A percentile compares a stretch with the other conserved stretches of the same genome.
Evolutionary conservation across 345 rosid species (phyloP).

Genomic region (Linum usitatissimum): DNA sequence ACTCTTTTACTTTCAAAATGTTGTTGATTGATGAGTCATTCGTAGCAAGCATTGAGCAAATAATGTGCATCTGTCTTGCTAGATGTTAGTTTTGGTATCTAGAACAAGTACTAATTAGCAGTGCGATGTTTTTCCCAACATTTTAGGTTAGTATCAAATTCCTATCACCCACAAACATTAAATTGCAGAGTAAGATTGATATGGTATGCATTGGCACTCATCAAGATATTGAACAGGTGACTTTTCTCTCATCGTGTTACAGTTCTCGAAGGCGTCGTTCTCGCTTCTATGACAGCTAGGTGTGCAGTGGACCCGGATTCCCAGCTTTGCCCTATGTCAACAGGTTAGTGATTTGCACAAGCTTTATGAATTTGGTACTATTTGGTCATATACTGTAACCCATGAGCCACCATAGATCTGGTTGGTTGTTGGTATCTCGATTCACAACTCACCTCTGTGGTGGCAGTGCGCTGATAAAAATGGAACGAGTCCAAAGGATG

Average conservation of each 20-base stretch:
- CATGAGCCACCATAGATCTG: background rate
- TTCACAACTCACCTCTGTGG: background rate
- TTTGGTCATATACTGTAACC: no score
- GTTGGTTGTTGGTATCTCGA: background rate
- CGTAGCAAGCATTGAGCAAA: background rate
- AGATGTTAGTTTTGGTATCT: background rate
- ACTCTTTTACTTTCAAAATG: no score
- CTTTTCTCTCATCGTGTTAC: slow-evolving; percentile 17
- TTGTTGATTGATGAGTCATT: background rate
- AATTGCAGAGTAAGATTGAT: background rate
- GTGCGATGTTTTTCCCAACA: no score
- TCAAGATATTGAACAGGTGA: slow-evolving; percentile 4
- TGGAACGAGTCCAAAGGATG: background rate
- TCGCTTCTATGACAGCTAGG: slow-evolving; percentile 68
- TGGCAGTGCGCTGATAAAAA: background rate
- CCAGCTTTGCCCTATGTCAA: background rate
- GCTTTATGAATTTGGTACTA: background rate
- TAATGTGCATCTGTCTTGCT: background rate
- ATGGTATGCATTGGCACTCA: background rate
- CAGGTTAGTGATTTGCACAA: background rate
- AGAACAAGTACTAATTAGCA: no score
- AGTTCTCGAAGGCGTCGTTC: slow-evolving; percentile 69
- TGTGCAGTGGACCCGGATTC: slow-evolving; percentile 2
- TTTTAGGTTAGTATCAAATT: no score
- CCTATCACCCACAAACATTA: no score